Base-by-base conservation (phyloP, 345 rosid genomes). In the Eucalyptus pauciflora region DNA sequence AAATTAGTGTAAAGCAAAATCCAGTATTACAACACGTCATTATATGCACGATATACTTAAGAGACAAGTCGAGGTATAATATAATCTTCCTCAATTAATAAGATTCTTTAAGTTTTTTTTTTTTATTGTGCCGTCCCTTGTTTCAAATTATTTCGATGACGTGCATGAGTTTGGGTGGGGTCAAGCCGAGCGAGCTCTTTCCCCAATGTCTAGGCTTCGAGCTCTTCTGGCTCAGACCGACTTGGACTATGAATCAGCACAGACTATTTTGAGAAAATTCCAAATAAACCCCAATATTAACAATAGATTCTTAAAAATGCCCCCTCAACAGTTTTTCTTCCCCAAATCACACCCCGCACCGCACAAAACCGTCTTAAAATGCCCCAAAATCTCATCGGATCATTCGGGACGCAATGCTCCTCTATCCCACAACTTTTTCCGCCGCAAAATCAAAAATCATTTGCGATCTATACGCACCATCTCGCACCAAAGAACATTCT, bases 191-290 rank as follows among this genome's bases (percentile, higher is more conserved):
- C 0, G 13, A 56, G 62, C 29, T 56, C 10, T 56, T 56, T 56
- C 62, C 62, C 62, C 6, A 1, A 56, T 22, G 62, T 56, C 0
- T 10, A 3, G 22, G 22, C 8, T 51, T 17, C 0, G 29, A 25
- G 29, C 29, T 56, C 6, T 24, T 24, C 1, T 9, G 13, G 29
- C 13, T 22, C 3, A 1, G 3, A 22, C 0, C 3, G 3, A 24
- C 29, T 56, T 56, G 12, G 29, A 56, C 12, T 56, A 24, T 24
- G 29, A 56, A 24, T 24, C 24, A 56, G 1, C 62, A 24, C 0
- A 24, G 0, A 10, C 6, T 56, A 56, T 10, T 56, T 24, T 22
- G 62, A 24, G 29, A 56, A 56, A 56, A 22, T 56, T 56, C 29
- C 13, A 24, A 56, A 24, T 56, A 56, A 2, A 10, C 29, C 29